Evolutionary conservation across 2,329 filamentous ascomycete species (phyloP), one percentile per base, ranked within the genome.

Genomic region (Verticillium longisporum): DNA sequence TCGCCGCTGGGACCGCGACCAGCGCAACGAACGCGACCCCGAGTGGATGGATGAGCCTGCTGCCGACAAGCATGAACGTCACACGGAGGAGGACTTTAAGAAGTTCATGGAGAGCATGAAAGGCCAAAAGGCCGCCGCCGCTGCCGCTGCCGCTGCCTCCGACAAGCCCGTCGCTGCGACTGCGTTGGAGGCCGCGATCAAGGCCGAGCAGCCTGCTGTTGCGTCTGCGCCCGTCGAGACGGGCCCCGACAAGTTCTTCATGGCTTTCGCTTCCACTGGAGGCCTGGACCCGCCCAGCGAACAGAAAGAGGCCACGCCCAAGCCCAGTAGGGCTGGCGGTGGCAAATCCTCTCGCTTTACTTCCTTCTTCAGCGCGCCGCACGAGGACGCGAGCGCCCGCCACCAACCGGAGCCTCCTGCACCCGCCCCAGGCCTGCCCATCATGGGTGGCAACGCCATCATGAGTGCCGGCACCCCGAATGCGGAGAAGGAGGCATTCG

Each of bases 91-190:
- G 70, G 93, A 97, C 66, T 96, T 97, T 73, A 89, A 96, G 76
- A 91, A 91, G 67, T 97, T 94, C 87, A 97, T 97, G 82, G 91
- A 96, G 68, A 84, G 83, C 65, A 96, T 96, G 92, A 94, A 90
- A 74, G 87, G 87, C 45, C 83, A 85, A 64, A 85, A 81, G 68
- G 76, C 71, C 62, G 72, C 69, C 55, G 58, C 72, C 56, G n/a
- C n/a, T n/a, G 64, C 71, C 4, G 65, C 68, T 55, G 61, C 72
- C 62, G 62, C 66, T 66, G 41, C 76, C 56, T 71, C 80, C 66
- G 70, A 75, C 60, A 75, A 76, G 61, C 68, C 74, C 5, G 62
- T 68, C 14, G 63, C 68, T 38, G 61, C 72, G 4, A 68, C 75
- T 18, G 68, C 74, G 55, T 61, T 74, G 18, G 77, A 75, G 34